These are phyloP conservation scores for Medicago lupulina DNA, from an alignment of 306 rosid species.

Conservation along the genomic window DNA sequence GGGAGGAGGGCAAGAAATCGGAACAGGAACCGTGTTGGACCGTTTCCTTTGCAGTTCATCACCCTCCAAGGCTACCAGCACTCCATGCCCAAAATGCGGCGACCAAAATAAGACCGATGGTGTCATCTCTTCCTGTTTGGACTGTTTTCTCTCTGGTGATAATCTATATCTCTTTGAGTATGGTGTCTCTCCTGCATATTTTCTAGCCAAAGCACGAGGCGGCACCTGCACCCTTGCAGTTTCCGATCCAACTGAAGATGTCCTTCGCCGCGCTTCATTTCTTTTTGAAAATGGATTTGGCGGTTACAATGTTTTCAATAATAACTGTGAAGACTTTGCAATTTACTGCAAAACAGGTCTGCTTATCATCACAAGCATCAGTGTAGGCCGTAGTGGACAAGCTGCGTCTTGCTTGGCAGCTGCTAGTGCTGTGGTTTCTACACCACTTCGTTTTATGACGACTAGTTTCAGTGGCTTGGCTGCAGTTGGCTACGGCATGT, in stretches of 20 bases:
- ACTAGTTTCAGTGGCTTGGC: conserved; percentile 63
- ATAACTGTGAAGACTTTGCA: conserved; percentile 88
- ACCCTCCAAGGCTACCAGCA: conserved; percentile 47
- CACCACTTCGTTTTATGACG: conserved; percentile 65
- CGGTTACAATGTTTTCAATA: conserved; percentile 64
- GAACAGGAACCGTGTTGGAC: conserved; percentile 70
- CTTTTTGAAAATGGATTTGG: conserved; percentile 86
- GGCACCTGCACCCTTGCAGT: conserved; percentile 83
- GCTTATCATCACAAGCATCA: conserved; percentile 60
- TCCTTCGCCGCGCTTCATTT: conserved; percentile 66
- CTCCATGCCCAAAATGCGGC: conserved; percentile 76
- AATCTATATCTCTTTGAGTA: conserved; percentile 76
- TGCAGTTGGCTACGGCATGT: conserved; percentile 56
- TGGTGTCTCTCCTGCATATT: conserved; percentile 52
- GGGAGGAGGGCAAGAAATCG: conserved; percentile 78
- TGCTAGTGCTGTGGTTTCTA: conserved; percentile 56
- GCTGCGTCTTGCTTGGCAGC: conserved; percentile 67
- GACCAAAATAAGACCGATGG: conserved; percentile 57
- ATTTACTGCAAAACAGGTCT: conserved; percentile 90
- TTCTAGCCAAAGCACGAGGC: conserved; percentile 81
- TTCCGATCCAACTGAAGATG: conserved; percentile 63
- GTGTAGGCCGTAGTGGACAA: conserved; percentile 81
- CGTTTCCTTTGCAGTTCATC: conserved; percentile 67
- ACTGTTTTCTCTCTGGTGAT: conserved; percentile 78
- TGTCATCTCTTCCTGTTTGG: conserved; percentile 85